Evolutionary conservation across 768 basidiomycete species (phyloP).

Genomic region (Leucocoprinus birnbaumii): DNA sequence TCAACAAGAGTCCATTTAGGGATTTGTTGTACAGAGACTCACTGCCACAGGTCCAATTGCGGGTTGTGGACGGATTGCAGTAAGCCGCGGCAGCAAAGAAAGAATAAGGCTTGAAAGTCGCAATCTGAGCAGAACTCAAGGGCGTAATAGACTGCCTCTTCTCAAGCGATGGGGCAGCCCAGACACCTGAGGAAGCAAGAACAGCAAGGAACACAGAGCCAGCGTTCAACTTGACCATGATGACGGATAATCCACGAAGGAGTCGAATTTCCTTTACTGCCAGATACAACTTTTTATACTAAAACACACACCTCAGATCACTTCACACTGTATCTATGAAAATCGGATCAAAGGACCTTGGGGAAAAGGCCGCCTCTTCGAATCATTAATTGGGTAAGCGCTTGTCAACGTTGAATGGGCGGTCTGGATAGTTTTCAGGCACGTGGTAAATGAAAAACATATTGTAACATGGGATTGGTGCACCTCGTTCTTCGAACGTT

Average conservation of each 20-base stretch:
- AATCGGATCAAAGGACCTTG: too few species aligned
- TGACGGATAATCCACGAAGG: not conserved
- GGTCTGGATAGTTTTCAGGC: too few species aligned
- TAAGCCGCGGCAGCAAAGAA: conserved; percentile 47
- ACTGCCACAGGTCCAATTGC: conserved; percentile 51
- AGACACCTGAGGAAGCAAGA: conserved; percentile 16
- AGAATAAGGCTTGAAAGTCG: conserved; percentile 41
- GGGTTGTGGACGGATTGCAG: conserved; percentile 38
- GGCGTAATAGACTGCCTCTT: conserved; percentile 26
- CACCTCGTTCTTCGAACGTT: too few species aligned
- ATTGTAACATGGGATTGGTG: too few species aligned
- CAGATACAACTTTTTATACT: not conserved
- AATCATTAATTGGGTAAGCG: too few species aligned
- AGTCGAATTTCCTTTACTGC: not conserved
- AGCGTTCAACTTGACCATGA: conserved; percentile 11
- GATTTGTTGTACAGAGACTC: not conserved
- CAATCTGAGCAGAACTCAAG: conserved; percentile 35
- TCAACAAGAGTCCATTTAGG: not conserved
- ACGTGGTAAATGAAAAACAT: too few species aligned
- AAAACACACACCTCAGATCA: too few species aligned
- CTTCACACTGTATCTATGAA: too few species aligned
- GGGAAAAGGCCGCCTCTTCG: too few species aligned
- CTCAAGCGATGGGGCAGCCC: conserved; percentile 24
- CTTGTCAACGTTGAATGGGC: too few species aligned
- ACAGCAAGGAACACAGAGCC: conserved; percentile 13